Evolutionary conservation across 768 basidiomycete species (phyloP).

Genomic region (Antrodiella citrinella): DNA sequence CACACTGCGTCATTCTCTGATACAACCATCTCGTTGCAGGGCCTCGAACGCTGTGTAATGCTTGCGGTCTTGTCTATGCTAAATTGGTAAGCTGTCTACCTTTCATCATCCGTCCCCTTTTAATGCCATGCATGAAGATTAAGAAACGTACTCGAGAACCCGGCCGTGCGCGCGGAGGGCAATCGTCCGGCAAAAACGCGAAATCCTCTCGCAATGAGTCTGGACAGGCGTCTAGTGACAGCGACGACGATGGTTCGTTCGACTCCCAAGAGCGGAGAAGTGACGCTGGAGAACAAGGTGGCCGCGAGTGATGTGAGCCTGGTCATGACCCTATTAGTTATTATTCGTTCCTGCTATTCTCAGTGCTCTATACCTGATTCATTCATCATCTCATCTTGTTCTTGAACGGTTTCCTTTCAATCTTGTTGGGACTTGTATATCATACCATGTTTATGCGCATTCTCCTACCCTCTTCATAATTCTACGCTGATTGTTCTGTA

Average conservation of each 20-base stretch:
- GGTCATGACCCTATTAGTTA: background rate
- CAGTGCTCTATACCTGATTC: background rate
- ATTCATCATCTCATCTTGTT: background rate
- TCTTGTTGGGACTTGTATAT: background rate
- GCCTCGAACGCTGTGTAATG: conserved; percentile 78
- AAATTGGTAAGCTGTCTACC: conserved; percentile 58
- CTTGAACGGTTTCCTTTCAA: background rate
- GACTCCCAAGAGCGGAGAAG: conserved; percentile 19
- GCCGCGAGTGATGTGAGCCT: conserved; percentile 10
- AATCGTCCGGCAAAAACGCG: conserved; percentile 4
- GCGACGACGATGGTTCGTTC: conserved; percentile 25
- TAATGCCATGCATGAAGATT: conserved; percentile 12
- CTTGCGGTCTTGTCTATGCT: conserved; percentile 81
- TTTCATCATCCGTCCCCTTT: too few species aligned
- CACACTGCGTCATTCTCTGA: conserved; percentile 12
- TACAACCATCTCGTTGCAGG: conserved; percentile 31
- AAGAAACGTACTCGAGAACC: conserved; percentile 23
- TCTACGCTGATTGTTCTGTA: background rate
- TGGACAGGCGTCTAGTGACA: conserved; percentile 16
- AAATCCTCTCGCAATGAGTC: conserved; percentile 8
- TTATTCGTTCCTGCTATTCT: background rate
- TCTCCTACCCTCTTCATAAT: background rate
- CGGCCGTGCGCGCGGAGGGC: conserved; percentile 15
- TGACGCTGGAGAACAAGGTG: conserved; percentile 15
- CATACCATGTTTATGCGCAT: background rate